A percentile compares a stretch with the other conserved stretches of the same genome.
phyloP scores from a whole-genome alignment of 257 asterid species.

The Solanum clarkiae region DNA sequence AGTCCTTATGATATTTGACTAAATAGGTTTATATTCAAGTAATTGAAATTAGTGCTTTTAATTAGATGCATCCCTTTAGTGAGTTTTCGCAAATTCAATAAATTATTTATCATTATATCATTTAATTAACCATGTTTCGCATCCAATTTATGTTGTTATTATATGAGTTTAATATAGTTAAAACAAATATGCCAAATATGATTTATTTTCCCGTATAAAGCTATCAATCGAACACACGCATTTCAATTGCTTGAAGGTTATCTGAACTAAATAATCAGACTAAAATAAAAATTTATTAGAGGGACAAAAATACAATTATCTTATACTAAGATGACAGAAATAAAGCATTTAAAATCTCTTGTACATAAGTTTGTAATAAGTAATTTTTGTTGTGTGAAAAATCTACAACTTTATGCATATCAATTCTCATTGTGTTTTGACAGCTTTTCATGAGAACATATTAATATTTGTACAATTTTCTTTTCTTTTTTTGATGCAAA shows the following conservation, averaged over 20 bases:
- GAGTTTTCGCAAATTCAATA: background rate
- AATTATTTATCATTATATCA: background rate
- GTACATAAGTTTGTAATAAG: background rate
- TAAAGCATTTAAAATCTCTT: background rate
- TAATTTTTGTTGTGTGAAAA: background rate
- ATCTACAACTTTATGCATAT: background rate
- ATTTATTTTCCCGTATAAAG: background rate
- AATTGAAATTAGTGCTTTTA: background rate
- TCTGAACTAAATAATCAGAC: background rate
- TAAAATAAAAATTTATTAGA: background rate
- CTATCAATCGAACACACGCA: no score
- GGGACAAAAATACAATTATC: background rate
- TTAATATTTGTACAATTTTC: background rate
- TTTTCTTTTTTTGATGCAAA: background rate
- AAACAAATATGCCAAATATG: background rate
- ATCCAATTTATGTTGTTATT: background rate
- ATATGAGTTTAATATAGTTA: background rate
- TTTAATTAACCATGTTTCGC: background rate
- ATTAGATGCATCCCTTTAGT: background rate
- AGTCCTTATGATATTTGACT: background rate
- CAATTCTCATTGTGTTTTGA: background rate
- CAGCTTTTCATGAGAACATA: background rate
- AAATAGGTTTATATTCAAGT: background rate
- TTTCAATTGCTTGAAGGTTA: background rate
- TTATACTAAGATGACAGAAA: background rate